Conservation (phyloP, 1,139 yeast genomes). For the Candida albicans region DNA sequence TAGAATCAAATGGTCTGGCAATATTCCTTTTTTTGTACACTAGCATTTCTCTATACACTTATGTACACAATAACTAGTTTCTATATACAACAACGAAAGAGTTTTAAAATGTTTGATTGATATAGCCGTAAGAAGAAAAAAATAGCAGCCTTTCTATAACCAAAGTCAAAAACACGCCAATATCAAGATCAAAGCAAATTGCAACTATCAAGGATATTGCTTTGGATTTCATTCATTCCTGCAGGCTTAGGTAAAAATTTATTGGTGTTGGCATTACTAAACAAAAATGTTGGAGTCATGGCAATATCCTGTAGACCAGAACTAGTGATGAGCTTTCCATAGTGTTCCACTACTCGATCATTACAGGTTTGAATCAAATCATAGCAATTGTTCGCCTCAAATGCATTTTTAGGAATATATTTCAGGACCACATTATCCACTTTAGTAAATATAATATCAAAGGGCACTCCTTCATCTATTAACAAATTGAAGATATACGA, state of each 20-base stretch:
- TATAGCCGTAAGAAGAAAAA: not conserved
- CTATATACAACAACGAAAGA: not conserved
- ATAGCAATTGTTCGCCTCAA: conserved; percentile 4
- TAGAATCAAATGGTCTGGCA: not conserved
- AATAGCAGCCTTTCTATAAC: not conserved
- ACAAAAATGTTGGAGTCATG: conserved; percentile 33
- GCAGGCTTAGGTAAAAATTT: conserved; percentile 21
- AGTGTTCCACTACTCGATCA: conserved; percentile 24
- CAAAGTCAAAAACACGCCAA: too few relatives aligned
- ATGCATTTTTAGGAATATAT: conserved; percentile 12
- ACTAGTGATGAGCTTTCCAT: conserved; percentile 10
- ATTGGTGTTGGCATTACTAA: conserved; percentile 34
- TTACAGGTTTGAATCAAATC: conserved; percentile 23
- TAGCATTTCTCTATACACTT: not conserved
- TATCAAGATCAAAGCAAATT: conserved; percentile 13
- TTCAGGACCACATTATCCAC: conserved; percentile 52
- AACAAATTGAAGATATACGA: conserved; percentile 51
- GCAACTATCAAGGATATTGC: conserved; percentile 35
- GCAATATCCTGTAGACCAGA: conserved; percentile 25
- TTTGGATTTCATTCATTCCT: conserved; percentile 40
- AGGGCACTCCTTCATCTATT: conserved; percentile 56
- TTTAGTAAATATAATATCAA: conserved; percentile 76
- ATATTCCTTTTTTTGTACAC: not conserved
- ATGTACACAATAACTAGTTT: not conserved
- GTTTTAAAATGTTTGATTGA: not conserved